Base-by-base conservation (phyloP, 805 yeast species). In the Blastobotrys parvus region DNA sequence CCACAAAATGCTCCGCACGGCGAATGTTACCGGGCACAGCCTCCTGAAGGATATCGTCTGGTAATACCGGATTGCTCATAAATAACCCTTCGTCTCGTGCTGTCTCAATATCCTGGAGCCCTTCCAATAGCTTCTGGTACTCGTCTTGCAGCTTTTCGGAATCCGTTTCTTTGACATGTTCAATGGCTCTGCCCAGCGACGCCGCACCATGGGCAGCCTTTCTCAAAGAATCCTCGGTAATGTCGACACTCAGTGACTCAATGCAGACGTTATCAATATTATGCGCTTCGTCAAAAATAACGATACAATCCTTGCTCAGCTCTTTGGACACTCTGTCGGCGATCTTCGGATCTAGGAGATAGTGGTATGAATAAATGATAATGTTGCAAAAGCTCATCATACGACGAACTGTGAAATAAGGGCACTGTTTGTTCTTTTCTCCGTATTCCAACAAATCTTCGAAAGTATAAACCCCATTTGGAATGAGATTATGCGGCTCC, bases 241-340 rank as follows among this genome's bases (percentile, higher is more conserved):
- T 67, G 59, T 92, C 97, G 39, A 92, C 72, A 4, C 96, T 86
- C 34, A 92, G 64, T 0, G 97, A 85, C 62, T 92, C 99, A 45
- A 92, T 92, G 68, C 99, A 92, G 45, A 92, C 99, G 70, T 92
- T 92, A 71, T 92, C 98, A 44, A 92, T 92, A 65, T 92, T 92
- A 63, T 92, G 99, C 38, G 98, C 98, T 67, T 92, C 99, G 66
- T 92, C 99, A 59, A 92, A 92, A 32, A 92, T 94, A 48, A 92
- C 83, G 46, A 92, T 92, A 43, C 94, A 76, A 57, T 92, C 97
- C 52, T 88, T 86, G 16, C 95, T 84, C 40, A 92, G 73, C 58
- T 92, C 97, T 49, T 74, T 77, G 3, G 97, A 88, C 17, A 92
- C 99, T 48, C 98, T 71, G 51, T 88, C 96, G 2, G 97, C 92